Evolutionary conservation across 75 land plant species (phyloP), one percentile per base, ranked within the genome.

Genomic region (Pinus taeda): DNA sequence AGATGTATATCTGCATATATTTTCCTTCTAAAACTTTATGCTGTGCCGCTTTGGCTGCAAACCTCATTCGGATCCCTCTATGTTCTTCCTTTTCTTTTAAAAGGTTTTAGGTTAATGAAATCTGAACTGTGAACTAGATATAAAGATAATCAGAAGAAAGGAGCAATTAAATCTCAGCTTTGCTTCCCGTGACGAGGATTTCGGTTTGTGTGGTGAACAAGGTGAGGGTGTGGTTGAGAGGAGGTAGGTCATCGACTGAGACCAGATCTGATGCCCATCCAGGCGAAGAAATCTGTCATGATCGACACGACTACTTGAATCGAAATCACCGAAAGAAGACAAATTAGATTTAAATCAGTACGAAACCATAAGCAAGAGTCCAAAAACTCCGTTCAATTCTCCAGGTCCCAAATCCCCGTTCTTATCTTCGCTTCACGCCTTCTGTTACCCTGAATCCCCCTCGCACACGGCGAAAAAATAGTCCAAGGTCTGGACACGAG

Each of bases 301-400:
- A 37, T 39, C 71, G 49, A 67, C 71, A 37, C 30, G 49, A 67
- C 22, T 67, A 42, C 45, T 20, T 39, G 71, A 67, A 67, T 20
- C 49, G 8, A 33, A 67, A 67, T 39, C 45, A 67, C 37, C 39
- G 39, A 11, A 67, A 67, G 4, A 15, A 67, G 71, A 67, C 49
- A 67, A 66, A 66, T 42, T 66, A 33, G 71, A 66, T 33, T 37
- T 6, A 37, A 4, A 66, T 18, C n/a, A 66, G 71, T 66, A 66
- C 71, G 71, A 66, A 17, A 66, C 14, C 20, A 67, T 3, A 67
- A 67, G 49, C 39, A 18, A 67, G 20, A 17, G 45, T 66, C 70
- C 70, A 36, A 14, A 26, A 33, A 67, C 45, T 67, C 71, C 49
- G 45, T 37, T 18, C 37, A 39, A 67, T 14, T 37, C 37, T 67